Evolutionary conservation across 1,284 basidiomycete genomes (phyloP), one percentile per base, ranked within the genome.

Genomic region (Paramarasmius palmivorus): DNA sequence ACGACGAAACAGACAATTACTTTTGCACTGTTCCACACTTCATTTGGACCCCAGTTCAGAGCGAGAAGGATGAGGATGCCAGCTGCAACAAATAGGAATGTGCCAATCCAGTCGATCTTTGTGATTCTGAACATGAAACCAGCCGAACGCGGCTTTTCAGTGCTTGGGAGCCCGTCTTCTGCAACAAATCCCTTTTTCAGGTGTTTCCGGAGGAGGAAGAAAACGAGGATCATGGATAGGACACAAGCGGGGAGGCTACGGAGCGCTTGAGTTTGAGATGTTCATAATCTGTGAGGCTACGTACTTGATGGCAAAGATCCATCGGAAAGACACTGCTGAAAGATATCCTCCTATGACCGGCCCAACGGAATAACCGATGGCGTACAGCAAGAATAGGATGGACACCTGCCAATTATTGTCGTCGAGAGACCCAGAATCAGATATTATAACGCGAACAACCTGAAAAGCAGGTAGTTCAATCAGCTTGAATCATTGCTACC

Each of bases 281-380:
- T 12, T 19, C 23, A 19, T 19, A 22, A 37, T 8, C 10, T 15
- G 12, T 22, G 6, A 9, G 19, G 32, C 26, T 1, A 56, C 74
- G 57, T 49, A 77, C 77, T 81, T 81, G 67, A 81, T 81, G 2
- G 73, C 79, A 54, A 81, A 82, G 14, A 81, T 73, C 78, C 78
- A 82, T 26, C 79, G 71, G 62, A 77, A 81, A 44, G 65, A 73
- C 6, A 73, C 62, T 2, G 59, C 59, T 3, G 73, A 64, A 5
- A 81, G 60, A 22, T 57, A 69, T 4, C 79, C 80, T 3, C 79
- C 79, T 44, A 79, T 74, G 44, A 73, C 62, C 0, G 79, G 79
- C 0, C 79, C 79, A 4, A 74, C 50, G 41, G 65, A 70, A 53
- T 68, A 80, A 0, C 79, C 78, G 29, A 78, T 54, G 0, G 70